Evolutionary conservation across 2,329 filamentous ascomycete species (phyloP), one percentile per base, ranked within the genome.

Genomic region (Aspergillus ustus): DNA sequence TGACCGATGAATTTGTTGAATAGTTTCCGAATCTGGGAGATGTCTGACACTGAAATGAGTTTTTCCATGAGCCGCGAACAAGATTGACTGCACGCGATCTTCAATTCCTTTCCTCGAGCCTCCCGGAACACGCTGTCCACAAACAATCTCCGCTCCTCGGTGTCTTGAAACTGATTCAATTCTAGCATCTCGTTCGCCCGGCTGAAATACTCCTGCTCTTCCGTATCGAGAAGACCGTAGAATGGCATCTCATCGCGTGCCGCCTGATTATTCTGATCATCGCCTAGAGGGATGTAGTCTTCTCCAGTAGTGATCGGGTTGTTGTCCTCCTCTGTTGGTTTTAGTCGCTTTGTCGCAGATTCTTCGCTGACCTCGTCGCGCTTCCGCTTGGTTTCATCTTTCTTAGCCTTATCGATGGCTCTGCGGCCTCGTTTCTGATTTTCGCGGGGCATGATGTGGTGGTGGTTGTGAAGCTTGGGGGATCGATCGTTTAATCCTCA

Each of bases 191-290:
- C 91, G 80, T 96, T 93, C 57, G 93, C 93, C 52, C 88, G 88
- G 67, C 91, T 90, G 78, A 98, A 99, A 77, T 97, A 97, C 77
- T 97, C 93, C 74, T 97, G 92, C 81, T 99, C 95, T 67, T 96
- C 87, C 58, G 96, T 90, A 70, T 92, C 91, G 28, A 99, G 88
- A 83, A 97, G 89, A 66, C 95, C 95, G 71, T 96, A 98, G 81
- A 97, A 99, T 60, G 91, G 88, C 68, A 83, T 86, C 62, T 92
- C 91, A 9, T 77, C 78, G 2, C 70, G 49, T 1, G 55, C 52
- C 5, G 43, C 73, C 40, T 69, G 70, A 20, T 68, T 60, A 40
- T 66, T 70, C 20, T 70, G 59, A n/a, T 63, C 68, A 1, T 64
- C 72, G 17, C 66, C 65, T 45, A 81, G 67, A 19, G 76, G 69